These are phyloP conservation scores for Hyaloscypha variabilis DNA, from an alignment of 495 filamentous ascomycete genomes.

Conservation along the genomic window DNA sequence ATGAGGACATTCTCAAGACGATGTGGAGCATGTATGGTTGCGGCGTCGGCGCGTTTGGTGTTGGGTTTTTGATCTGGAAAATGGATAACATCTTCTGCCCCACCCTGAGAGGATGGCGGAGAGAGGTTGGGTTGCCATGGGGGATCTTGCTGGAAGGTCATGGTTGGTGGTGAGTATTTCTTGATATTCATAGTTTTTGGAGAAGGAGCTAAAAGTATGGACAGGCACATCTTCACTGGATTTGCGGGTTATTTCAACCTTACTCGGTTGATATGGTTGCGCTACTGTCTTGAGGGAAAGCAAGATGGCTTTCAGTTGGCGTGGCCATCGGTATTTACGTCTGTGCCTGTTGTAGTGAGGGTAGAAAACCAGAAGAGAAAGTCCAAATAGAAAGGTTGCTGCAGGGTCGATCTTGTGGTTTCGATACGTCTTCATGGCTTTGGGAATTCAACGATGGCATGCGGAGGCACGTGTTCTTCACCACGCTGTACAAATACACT, in stretches of 20 bases:
- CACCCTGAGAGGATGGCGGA: slow-evolving; percentile 66
- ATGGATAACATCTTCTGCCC: slow-evolving; percentile 82
- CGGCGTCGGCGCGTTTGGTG: slow-evolving; percentile 73
- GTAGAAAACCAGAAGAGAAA: not conserved
- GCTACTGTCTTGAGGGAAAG: slow-evolving; percentile 44
- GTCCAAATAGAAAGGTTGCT: not conserved
- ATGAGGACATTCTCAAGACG: slow-evolving; percentile 57
- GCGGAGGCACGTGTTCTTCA: too few species aligned
- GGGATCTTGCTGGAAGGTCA: slow-evolving; percentile 86
- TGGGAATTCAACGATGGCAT: too few species aligned
- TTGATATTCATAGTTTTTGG: not conserved
- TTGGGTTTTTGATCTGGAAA: slow-evolving; percentile 84
- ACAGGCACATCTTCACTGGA: slow-evolving; percentile 49
- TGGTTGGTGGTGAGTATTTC: slow-evolving; percentile 82
- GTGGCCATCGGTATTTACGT: slow-evolving; percentile 38
- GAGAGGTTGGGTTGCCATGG: slow-evolving; percentile 80
- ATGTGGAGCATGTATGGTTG: slow-evolving; percentile 67
- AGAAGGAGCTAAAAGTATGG: not conserved
- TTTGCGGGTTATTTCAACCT: slow-evolving; percentile 48
- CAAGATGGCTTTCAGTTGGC: slow-evolving; percentile 44
- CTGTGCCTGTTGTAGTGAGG: slow-evolving; percentile 32
- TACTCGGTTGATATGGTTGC: slow-evolving; percentile 46
- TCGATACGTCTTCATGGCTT: too few species aligned
- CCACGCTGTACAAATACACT: too few species aligned
- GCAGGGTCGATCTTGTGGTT: too few species aligned